Percentiles rank a stretch among this genome's conserved stretches.
These are phyloP conservation scores for Rhizopogon vinicolor DNA, from an alignment of 768 basidiomycete genomes.

Conservation along the genomic window DNA sequence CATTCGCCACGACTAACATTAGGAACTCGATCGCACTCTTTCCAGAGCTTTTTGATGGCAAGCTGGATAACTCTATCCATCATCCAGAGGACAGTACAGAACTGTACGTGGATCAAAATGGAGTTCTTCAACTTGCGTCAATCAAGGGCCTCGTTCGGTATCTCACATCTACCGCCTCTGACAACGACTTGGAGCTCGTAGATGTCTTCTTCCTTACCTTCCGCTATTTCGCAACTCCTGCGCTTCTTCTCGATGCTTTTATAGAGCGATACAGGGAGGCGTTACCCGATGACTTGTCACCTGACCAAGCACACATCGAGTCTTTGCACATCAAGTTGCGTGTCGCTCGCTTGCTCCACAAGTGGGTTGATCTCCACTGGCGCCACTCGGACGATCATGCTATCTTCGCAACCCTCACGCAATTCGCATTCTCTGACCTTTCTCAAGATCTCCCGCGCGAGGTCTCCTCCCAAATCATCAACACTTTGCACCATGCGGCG, in stretches of 20 bases:
- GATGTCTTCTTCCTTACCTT: conserved; percentile 68
- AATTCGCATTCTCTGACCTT: conserved; percentile 28
- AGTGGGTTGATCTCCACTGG: conserved; percentile 78
- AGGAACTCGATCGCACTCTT: conserved; percentile 25
- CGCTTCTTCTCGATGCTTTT: conserved; percentile 38
- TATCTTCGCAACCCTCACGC: conserved; percentile 25
- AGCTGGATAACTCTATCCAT: conserved; percentile 23
- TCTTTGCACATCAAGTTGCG: conserved; percentile 48
- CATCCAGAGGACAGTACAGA: conserved; percentile 26
- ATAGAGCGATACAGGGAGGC: conserved; percentile 46
- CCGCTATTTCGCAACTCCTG: conserved; percentile 58
- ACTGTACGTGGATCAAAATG: conserved; percentile 21
- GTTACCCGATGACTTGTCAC: conserved; percentile 10
- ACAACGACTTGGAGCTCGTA: conserved; percentile 38
- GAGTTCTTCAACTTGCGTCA: conserved; percentile 29
- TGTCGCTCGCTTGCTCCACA: conserved; percentile 55
- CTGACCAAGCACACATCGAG: conserved; percentile 34
- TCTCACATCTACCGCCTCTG: conserved; percentile 37
- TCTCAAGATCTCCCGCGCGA: conserved; percentile 23
- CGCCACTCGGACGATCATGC: conserved; percentile 42
- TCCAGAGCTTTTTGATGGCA: conserved; percentile 19
- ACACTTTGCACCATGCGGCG: conserved; percentile 25
- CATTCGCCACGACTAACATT: conserved; percentile 19
- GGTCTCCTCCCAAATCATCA: conserved; percentile 22
- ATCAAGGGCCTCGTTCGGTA: conserved; percentile 40